Conservation (phyloP, 371 early-diverging fungal genomes). For the Mucor racemosus region DNA sequence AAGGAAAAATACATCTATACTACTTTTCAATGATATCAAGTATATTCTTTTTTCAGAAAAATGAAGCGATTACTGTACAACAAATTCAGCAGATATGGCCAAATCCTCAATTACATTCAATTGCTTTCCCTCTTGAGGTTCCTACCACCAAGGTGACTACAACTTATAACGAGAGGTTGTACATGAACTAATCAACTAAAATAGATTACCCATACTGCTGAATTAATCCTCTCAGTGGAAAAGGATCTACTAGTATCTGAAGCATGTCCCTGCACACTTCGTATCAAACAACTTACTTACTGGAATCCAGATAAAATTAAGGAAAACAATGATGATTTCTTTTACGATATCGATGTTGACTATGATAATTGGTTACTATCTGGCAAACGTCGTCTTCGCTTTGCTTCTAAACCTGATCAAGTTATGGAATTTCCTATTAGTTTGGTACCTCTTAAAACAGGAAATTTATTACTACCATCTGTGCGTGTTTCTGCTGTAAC, state of each 20-base stretch:
- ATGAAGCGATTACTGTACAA: conserved; percentile 47
- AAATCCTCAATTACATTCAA: conserved; percentile 26
- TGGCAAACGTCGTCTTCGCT: conserved; percentile 66
- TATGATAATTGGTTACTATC: conserved; percentile 74
- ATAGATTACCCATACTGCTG: conserved; percentile 63
- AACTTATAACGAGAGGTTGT: background rate
- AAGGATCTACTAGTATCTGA: conserved; percentile 60
- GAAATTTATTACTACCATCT: conserved; percentile 63
- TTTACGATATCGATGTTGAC: conserved; percentile 72
- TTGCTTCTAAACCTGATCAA: conserved; percentile 64
- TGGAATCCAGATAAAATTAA: conserved; percentile 42
- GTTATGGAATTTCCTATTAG: conserved; percentile 58
- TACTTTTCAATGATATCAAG: too few species aligned
- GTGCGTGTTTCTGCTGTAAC: conserved; percentile 58
- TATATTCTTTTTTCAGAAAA: conserved; percentile 23
- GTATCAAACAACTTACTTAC: conserved; percentile 63
- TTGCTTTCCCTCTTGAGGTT: conserved; percentile 62
- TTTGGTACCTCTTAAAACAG: conserved; percentile 71
- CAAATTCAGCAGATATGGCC: conserved; percentile 38
- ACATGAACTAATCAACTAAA: background rate
- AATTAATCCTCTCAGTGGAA: conserved; percentile 50
- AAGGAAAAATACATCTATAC: background rate
- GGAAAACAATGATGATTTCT: conserved; percentile 45
- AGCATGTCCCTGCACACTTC: conserved; percentile 57
- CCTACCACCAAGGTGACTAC: conserved; percentile 48